Evolutionary conservation across 2,329 filamentous ascomycete species (phyloP).

Genomic region (Sporothrix schenckii): DNA sequence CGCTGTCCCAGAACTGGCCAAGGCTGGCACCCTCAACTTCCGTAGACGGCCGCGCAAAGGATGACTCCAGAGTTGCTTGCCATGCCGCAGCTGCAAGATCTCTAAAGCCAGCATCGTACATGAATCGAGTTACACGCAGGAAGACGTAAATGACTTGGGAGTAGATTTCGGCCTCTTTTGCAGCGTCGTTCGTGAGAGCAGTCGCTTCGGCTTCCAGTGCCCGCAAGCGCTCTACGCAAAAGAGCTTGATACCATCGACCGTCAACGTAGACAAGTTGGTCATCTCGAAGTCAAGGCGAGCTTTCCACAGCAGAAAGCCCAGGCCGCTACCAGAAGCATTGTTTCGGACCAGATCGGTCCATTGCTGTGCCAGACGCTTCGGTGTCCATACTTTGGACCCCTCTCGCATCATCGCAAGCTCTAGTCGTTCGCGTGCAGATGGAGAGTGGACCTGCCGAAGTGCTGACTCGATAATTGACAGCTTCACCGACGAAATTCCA

Average conservation of each 20-base stretch:
- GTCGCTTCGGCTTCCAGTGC: conserved; percentile 37
- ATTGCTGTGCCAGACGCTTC: conserved; percentile 63
- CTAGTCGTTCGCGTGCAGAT: conserved; percentile 60
- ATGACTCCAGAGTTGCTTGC: conserved; percentile 79
- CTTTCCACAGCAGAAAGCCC: conserved; percentile 70
- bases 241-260: conserved; percentile 65
- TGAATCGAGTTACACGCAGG: conserved; percentile 71
- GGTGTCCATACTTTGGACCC: conserved; percentile 73
- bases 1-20: conserved; percentile 81
- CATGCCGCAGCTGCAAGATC: conserved; percentile 79
- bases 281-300: conserved; percentile 73
- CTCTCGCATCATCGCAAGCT: conserved; percentile 72
- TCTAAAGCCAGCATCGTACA: conserved; percentile 74
- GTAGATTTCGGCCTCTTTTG: conserved; percentile 33
- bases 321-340: conserved; percentile 50
- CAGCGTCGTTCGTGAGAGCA: conserved; percentile 12
- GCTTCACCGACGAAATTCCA: conserved; percentile 75
- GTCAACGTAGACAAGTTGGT: conserved; percentile 67
- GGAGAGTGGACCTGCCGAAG: conserved; percentile 57
- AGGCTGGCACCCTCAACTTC: conserved; percentile 12
- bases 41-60: conserved; percentile 59
- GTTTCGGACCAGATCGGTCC: conserved; percentile 53
- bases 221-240: conserved; percentile 62
- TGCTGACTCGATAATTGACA: conserved; percentile 79
- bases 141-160: conserved; percentile 68